A percentile compares a stretch with the other conserved stretches of the same genome.
Evolutionary conservation across 2,329 filamentous ascomycete species (phyloP).

Genomic region (Myriosclerotinia duriaeana): DNA sequence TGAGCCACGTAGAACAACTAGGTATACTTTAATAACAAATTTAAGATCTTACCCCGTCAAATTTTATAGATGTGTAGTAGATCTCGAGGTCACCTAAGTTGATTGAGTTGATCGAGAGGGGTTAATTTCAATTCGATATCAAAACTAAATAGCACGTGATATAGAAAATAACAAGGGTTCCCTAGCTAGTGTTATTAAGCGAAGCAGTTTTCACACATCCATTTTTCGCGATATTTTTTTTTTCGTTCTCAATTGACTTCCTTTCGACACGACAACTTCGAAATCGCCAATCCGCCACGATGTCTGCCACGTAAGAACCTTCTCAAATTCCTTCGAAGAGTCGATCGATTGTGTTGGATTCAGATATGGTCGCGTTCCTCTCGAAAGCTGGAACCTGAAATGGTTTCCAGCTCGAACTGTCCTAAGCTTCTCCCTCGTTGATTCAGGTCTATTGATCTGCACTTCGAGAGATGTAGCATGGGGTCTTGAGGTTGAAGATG

Average conservation of each 20-base stretch:
- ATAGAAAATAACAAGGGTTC: too few species aligned
- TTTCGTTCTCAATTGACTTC: background rate
- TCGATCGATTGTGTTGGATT: slow-evolving; percentile 36
- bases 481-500: slow-evolving; percentile 78
- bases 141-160: background rate
- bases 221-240: slow-evolving; percentile 8
- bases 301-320: slow-evolving; percentile 47
- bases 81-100: slow-evolving; percentile 53
- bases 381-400: slow-evolving; percentile 59
- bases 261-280: slow-evolving; percentile 38
- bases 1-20: background rate
- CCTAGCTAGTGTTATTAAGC: slow-evolving; percentile 3
- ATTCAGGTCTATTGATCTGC: slow-evolving; percentile 51
- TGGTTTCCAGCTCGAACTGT: slow-evolving; percentile 76
- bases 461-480: slow-evolving; percentile 58
- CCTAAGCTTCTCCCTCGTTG: slow-evolving; percentile 60
- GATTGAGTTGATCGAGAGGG: slow-evolving; percentile 48
- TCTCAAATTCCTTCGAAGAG: slow-evolving; percentile 31
- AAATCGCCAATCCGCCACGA: slow-evolving; percentile 50
- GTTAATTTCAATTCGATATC: slow-evolving; percentile 31
- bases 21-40: too few species aligned
- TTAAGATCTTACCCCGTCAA: too few species aligned
- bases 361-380: slow-evolving; percentile 73
- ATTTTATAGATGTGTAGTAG: background rate
- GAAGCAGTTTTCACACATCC: slow-evolving; percentile 19